A percentile compares a stretch with the other conserved stretches of the same genome.
Evolutionary conservation across 345 rosid species (phyloP).

Genomic region (Gossypium herbaceum): DNA sequence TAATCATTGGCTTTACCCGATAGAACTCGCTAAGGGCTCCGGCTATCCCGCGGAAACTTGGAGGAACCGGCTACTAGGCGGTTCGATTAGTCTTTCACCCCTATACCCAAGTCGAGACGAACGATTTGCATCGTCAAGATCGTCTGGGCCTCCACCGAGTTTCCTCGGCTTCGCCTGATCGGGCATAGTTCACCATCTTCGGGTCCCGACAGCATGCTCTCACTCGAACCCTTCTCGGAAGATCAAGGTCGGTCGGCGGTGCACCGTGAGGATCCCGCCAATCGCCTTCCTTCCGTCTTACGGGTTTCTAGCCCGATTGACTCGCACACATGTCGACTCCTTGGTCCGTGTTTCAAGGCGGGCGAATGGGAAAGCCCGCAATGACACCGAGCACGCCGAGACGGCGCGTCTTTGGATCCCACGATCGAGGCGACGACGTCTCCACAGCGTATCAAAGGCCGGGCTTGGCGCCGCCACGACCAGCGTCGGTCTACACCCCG

Average conservation of each 20-base stretch:
- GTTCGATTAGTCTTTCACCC: slow-evolving; percentile 46
- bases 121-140: slow-evolving; percentile 19
- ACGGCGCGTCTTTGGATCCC: fast-evolving
- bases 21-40: background rate
- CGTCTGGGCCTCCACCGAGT: slow-evolving; percentile 28
- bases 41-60: slow-evolving; percentile 26
- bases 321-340: slow-evolving; percentile 53
- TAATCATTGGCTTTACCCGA: too few species aligned
- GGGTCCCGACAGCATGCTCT: slow-evolving; percentile 26
- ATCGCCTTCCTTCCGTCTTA: slow-evolving; percentile 17
- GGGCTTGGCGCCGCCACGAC: too few species aligned
- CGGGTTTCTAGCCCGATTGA: slow-evolving; percentile 31
- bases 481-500: fast-evolving
- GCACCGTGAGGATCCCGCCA: slow-evolving; percentile 19
- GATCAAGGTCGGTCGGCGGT: slow-evolving; percentile 28
- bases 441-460: too few species aligned
- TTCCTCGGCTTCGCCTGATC: slow-evolving; percentile 28
- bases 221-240: slow-evolving; percentile 28
- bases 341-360: slow-evolving; percentile 65
- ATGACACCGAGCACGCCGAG: background rate
- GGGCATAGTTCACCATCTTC: slow-evolving; percentile 31
- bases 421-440: too few species aligned
- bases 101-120: slow-evolving; percentile 35
- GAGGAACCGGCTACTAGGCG: slow-evolving; percentile 38
- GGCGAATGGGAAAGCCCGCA: slow-evolving; percentile 45